Conservation (phyloP, 495 filamentous ascomycete species). For the Podospora bellae-mahoneyi region DNA sequence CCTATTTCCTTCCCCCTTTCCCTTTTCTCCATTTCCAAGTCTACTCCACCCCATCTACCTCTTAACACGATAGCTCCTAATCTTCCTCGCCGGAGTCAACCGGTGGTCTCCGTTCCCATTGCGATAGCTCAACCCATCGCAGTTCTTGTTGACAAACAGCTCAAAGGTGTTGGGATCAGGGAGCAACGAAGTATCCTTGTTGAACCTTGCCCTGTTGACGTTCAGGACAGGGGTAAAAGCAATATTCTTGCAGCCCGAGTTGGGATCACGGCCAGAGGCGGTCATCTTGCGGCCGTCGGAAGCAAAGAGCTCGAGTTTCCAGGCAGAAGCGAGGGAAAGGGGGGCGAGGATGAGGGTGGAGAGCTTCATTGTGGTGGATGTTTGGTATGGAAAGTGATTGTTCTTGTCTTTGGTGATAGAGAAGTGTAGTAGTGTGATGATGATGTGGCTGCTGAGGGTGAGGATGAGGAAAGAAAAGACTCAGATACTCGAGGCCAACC, state of each 20-base stretch:
- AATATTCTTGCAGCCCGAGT: slow-evolving; percentile 20
- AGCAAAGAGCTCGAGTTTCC: slow-evolving; percentile 13
- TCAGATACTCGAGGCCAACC: neutral
- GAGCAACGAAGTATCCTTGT: neutral
- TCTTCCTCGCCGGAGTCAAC: slow-evolving; percentile 9
- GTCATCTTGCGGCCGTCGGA: slow-evolving; percentile 9
- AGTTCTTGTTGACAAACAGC: slow-evolving; percentile 15
- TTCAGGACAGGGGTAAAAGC: slow-evolving; percentile 16
- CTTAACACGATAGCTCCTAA: slow-evolving; percentile 16
- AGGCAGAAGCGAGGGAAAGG: slow-evolving; percentile 13
- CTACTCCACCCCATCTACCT: neutral
- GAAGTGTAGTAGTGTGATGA: too few species aligned
- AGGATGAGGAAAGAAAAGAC: neutral
- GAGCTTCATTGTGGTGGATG: slow-evolving; percentile 14
- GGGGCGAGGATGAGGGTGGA: slow-evolving; percentile 10
- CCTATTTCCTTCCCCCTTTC: neutral
- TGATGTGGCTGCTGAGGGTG: neutral
- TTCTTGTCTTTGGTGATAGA: neutral
- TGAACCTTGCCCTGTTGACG: slow-evolving; percentile 15
- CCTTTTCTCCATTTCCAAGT: neutral
- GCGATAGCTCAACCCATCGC: slow-evolving; percentile 18
- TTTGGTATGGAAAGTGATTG: neutral
- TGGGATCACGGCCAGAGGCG: slow-evolving; percentile 7
- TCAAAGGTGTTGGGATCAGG: slow-evolving; percentile 15
- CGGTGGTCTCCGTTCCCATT: slow-evolving; percentile 10